phyloP scores from a whole-genome alignment of 192 early-diverging fungal species.

The Coemansia biformis region DNA sequence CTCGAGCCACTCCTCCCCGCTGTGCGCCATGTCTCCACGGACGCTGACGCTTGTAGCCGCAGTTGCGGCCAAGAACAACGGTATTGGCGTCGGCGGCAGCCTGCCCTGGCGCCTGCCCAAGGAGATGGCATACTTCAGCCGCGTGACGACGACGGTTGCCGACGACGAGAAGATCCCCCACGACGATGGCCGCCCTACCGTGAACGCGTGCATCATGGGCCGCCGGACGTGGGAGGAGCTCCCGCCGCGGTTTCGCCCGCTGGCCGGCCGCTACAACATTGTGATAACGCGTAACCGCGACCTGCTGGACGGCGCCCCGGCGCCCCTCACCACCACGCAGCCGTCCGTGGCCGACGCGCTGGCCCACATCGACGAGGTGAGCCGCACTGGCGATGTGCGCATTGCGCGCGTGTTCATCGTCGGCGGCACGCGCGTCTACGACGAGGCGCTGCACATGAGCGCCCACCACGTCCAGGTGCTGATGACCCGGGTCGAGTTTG shows the following conservation, averaged over 20 bases:
- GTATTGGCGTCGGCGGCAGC: slow-evolving; percentile 66
- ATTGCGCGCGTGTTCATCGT: slow-evolving; percentile 66
- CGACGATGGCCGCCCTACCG: not conserved
- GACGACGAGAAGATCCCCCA: not conserved
- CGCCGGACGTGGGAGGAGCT: slow-evolving; percentile 91
- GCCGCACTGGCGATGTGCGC: slow-evolving; percentile 1
- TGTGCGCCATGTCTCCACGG: slow-evolving; percentile 2
- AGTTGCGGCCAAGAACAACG: slow-evolving; percentile 60
- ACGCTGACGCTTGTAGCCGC: slow-evolving; percentile 69
- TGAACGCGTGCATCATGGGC: slow-evolving; percentile 93
- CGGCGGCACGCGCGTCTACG: slow-evolving; percentile 75
- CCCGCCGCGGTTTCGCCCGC: slow-evolving; percentile 72
- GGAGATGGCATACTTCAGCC: slow-evolving; percentile 82
- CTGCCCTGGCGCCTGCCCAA: slow-evolving; percentile 84
- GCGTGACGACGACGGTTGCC: slow-evolving; percentile 50
- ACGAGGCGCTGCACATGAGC: slow-evolving; percentile 57
- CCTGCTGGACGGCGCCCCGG: slow-evolving; percentile 37
- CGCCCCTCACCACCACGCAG: slow-evolving; percentile 12
- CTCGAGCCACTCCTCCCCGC: not conserved
- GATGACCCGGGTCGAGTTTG: slow-evolving; percentile 60
- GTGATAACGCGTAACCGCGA: slow-evolving; percentile 66
- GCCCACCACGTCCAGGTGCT: slow-evolving; percentile 56
- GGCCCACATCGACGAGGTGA: slow-evolving; percentile 41
- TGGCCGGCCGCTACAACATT: slow-evolving; percentile 76
- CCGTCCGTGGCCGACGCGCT: slow-evolving; percentile 39